Evolutionary conservation across 805 yeast species (phyloP).

Genomic region (Monosporozyma aquatica): DNA sequence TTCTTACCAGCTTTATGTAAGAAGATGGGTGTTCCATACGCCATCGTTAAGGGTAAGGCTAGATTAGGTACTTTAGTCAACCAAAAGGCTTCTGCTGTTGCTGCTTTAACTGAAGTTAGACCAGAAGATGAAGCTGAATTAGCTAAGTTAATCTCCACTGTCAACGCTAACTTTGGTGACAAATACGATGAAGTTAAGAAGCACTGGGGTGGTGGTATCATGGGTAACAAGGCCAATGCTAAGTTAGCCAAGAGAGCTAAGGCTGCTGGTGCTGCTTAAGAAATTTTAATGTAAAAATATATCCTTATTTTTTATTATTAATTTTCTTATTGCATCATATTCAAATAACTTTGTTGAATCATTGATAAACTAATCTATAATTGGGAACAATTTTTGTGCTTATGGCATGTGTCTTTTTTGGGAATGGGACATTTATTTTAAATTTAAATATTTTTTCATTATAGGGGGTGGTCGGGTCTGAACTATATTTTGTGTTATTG

Average conservation of each 20-base stretch:
- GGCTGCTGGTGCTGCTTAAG: slow-evolving; percentile 30
- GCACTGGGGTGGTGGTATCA: slow-evolving; percentile 99
- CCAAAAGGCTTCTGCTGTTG: slow-evolving; percentile 95
- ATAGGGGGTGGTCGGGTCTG: slow-evolving; percentile 4
- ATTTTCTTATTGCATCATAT: background rate
- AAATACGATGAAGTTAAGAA: slow-evolving; percentile 93
- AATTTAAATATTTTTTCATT: slow-evolving; percentile 4
- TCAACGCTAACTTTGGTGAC: slow-evolving; percentile 86
- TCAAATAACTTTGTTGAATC: slow-evolving; percentile 8
- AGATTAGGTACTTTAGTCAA: slow-evolving; percentile 96
- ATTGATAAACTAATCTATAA: background rate
- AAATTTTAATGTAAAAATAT: background rate
- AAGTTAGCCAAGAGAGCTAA: slow-evolving; percentile 70
- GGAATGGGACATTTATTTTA: background rate
- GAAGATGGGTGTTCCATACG: slow-evolving; percentile 99
- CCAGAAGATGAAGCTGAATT: slow-evolving; percentile 92
- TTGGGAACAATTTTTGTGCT: slow-evolving; percentile 1
- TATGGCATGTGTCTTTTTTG: background rate
- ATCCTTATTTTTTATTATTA: background rate
- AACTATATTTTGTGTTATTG: background rate
- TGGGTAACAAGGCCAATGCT: slow-evolving; percentile 90
- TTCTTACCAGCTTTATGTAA: slow-evolving; percentile 98
- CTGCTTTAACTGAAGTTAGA: slow-evolving; percentile 91
- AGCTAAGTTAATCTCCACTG: slow-evolving; percentile 85
- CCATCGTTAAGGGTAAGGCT: slow-evolving; percentile 96